Conservation (phyloP, 177 flowering plant species). For the Tripterygium wilfordii region DNA sequence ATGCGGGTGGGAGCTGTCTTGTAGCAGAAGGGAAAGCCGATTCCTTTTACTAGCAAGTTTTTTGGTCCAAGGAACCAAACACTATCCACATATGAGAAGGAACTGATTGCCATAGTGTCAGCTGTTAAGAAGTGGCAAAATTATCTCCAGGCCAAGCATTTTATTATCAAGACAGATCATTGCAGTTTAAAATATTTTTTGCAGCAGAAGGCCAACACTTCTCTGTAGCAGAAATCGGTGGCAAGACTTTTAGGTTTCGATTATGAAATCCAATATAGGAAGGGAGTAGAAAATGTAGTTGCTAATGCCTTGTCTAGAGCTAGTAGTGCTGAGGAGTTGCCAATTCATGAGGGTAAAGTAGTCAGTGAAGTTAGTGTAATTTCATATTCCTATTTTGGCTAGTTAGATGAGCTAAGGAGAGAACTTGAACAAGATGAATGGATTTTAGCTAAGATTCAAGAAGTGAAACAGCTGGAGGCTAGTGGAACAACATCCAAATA, state of each 20-base stretch:
- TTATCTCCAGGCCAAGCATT: not conserved
- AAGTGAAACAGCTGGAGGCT: no score
- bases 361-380: no score
- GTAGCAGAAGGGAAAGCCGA: not conserved
- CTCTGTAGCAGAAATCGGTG: slow-evolving; percentile 1
- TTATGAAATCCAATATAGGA: slow-evolving; percentile 1
- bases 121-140: not conserved
- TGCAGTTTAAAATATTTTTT: slow-evolving; percentile 1
- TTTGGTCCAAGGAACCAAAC: not conserved
- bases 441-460: no score
- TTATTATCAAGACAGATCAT: not conserved
- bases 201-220: not conserved
- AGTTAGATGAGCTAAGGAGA: no score
- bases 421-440: no score
- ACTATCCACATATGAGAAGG: slow-evolving; percentile 1
- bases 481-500: no score
- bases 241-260: slow-evolving; percentile 8
- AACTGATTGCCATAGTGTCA: not conserved
- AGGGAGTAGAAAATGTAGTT: no score
- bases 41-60: slow-evolving; percentile 4
- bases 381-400: no score
- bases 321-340: no score
- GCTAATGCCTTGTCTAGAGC: no score
- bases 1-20: slow-evolving; percentile 1
- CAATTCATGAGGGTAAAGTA: no score